Base-by-base conservation (phyloP, 2,329 filamentous ascomycete genomes). In the Lachnellula cervina region DNA sequence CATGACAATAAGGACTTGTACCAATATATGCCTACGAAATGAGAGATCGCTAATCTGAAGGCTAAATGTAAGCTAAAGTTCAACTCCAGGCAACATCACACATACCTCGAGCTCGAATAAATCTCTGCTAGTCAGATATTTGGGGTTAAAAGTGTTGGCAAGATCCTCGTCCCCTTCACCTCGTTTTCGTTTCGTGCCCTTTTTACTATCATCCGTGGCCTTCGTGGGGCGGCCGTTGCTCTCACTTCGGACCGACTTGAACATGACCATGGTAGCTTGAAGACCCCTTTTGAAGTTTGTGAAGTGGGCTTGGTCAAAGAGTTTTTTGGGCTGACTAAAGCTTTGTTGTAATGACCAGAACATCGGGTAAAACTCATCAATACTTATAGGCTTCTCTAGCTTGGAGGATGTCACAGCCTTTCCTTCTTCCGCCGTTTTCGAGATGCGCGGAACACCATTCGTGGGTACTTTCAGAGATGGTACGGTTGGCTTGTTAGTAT, bases 81-180 rank as follows among this genome's bases (percentile, higher is more conserved):
- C 50, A 50, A 43, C 11, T 11, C 8, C 19, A 44, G 23, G 7
- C 13, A 11, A 19, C 14, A 13, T 35, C 23, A 9, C 49, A 67
- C 75, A 58, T 78, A 90, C 88, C 80, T 99, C 94, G 46, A 99
- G 82, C 66, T 95, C 90, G 71, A 99, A 99, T 1, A 99, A 78
- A 70, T 99, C 95, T 62, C 88, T 83, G 71, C 92, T 97, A n/a
- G 94, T 99, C 17, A 99, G 80, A 70, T 99, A 99, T 69, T 97
- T 99, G 1, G 95, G 93, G 66, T 99, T 99, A 74, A 96, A 97
- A 23, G 83, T 86, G 67, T 84, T 87, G 23, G 84, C 79, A 50
- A 86, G 75, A 58, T 87, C 85, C 53, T 83, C 80, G 7, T 82
- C 81, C 28, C 74, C 73, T 43, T 78, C 79, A 11, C 80, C 78